A percentile compares a stretch with the other conserved stretches of the same genome.
Conservation (phyloP, 768 basidiomycete species). For the Phaeolepiota aurea region DNA sequence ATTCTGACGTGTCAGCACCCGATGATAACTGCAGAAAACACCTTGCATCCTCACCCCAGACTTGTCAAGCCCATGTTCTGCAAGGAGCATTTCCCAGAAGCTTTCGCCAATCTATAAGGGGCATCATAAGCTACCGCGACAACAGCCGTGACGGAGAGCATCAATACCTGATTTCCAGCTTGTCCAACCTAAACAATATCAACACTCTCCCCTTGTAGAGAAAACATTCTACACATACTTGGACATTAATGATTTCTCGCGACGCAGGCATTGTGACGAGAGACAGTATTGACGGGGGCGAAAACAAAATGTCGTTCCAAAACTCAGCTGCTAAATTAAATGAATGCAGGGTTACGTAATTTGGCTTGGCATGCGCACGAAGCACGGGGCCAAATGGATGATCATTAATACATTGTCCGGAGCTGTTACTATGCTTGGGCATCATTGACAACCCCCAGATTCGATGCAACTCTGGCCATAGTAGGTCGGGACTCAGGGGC, state of each 20-base stretch:
- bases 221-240: constrained; percentile 30
- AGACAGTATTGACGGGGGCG: constrained; percentile 4
- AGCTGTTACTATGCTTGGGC: too few relatives aligned
- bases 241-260: constrained; percentile 79
- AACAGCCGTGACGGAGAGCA: constrained; percentile 5
- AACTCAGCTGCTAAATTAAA: too few relatives aligned
- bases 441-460: too few relatives aligned
- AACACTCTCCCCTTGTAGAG: constrained; percentile 5
- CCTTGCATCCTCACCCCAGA: constrained; percentile 54
- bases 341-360: too few relatives aligned
- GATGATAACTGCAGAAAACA: too few relatives aligned
- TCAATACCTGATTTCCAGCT: constrained; percentile 43
- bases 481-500: too few relatives aligned
- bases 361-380: too few relatives aligned
- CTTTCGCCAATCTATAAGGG: constrained; percentile 63
- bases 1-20: constrained; percentile 2
- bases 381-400: too few relatives aligned
- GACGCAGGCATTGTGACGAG: constrained; percentile 37
- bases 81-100: constrained; percentile 86
- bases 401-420: too few relatives aligned
- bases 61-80: constrained; percentile 76
- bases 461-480: too few relatives aligned
- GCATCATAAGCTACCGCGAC: constrained; percentile 8
- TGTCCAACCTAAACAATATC: constrained; percentile 60
- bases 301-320: too few relatives aligned